Evolutionary conservation across 352 stramenopile species (phyloP).

Genomic region (Pythium brassicae): DNA sequence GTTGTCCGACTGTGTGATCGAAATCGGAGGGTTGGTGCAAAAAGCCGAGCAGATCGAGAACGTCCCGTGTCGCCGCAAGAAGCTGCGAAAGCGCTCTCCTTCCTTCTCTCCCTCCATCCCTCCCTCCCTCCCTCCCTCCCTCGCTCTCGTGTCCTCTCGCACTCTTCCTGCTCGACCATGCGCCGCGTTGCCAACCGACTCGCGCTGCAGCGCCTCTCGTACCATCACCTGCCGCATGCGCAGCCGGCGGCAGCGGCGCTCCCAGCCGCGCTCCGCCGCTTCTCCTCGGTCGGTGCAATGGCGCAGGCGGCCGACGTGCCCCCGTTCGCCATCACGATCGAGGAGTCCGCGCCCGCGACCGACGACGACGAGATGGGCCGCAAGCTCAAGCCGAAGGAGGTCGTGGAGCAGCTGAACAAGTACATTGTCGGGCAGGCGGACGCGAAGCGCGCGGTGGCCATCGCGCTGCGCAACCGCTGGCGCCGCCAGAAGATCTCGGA

Average conservation of each 20-base stretch:
- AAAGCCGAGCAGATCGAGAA: too few relatives aligned
- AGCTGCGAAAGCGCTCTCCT: not conserved
- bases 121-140: not conserved
- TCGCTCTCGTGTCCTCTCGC: not conserved
- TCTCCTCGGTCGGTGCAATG: conserved; percentile 32
- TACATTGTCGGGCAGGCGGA: conserved; percentile 97
- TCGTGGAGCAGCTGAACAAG: conserved; percentile 95
- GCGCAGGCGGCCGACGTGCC: conserved; percentile 12
- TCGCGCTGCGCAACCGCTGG: conserved; percentile 98
- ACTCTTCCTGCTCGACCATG: conserved; percentile 22
- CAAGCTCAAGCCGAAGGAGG: conserved; percentile 89
- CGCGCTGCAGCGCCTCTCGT: conserved; percentile 38
- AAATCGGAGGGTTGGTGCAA: too few relatives aligned
- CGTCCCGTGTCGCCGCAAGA: too few relatives aligned
- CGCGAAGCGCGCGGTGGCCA: conserved; percentile 97
- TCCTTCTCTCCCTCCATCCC: not conserved
- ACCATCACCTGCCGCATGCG: conserved; percentile 13
- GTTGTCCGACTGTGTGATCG: too few relatives aligned
- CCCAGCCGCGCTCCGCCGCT: conserved; percentile 11
- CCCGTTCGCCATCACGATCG: conserved; percentile 19
- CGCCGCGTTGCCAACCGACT: conserved; percentile 38
- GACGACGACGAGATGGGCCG: conserved; percentile 57
- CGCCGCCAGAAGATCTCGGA: conserved; percentile 93
- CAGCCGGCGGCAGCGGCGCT: not conserved
- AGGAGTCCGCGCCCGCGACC: conserved; percentile 12